Evolutionary conservation across 805 yeast species (phyloP).

Genomic region (Starmerella scarabaei): DNA sequence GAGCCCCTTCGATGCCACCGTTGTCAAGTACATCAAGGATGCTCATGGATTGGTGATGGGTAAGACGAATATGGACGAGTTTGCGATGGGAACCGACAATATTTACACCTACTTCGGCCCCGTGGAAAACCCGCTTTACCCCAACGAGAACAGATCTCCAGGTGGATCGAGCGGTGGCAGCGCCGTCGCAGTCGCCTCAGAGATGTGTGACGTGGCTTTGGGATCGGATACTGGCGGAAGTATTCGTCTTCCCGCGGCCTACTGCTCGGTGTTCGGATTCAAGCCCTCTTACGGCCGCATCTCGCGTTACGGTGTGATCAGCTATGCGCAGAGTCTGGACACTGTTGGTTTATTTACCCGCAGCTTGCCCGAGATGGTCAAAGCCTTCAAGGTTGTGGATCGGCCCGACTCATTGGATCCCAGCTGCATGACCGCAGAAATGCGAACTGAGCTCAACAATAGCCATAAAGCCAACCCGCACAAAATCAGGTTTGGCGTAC

Average conservation of each 20-base stretch:
- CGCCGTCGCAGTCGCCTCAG: constrained; percentile 80
- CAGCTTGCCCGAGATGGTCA: constrained; percentile 32
- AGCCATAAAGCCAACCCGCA: neutral
- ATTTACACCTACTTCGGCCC: constrained; percentile 27
- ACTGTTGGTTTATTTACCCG: constrained; percentile 76
- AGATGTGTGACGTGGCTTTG: constrained; percentile 54
- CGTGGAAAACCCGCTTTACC: constrained; percentile 32
- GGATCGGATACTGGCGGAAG: constrained; percentile 99
- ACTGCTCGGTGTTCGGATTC: constrained; percentile 71
- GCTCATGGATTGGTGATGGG: constrained; percentile 47
- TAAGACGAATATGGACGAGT: constrained; percentile 87
- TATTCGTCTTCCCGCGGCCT: constrained; percentile 81
- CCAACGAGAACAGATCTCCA: constrained; percentile 31
- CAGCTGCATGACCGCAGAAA: constrained; percentile 34
- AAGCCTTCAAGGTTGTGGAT: constrained; percentile 47
- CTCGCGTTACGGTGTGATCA: constrained; percentile 81
- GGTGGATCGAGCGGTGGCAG: constrained; percentile 98
- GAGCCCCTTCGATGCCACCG: constrained; percentile 78
- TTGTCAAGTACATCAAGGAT: constrained; percentile 38
- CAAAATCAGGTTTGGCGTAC: constrained; percentile 51
- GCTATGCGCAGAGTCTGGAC: constrained; percentile 89
- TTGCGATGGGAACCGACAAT: constrained; percentile 75
- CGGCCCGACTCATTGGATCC: constrained; percentile 64
- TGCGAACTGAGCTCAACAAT: constrained; percentile 13
- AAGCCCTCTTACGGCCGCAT: constrained; percentile 89